These are phyloP conservation scores for Selaginella moellendorffii DNA, from an alignment of 75 land plant genomes.

Conservation along the genomic window DNA sequence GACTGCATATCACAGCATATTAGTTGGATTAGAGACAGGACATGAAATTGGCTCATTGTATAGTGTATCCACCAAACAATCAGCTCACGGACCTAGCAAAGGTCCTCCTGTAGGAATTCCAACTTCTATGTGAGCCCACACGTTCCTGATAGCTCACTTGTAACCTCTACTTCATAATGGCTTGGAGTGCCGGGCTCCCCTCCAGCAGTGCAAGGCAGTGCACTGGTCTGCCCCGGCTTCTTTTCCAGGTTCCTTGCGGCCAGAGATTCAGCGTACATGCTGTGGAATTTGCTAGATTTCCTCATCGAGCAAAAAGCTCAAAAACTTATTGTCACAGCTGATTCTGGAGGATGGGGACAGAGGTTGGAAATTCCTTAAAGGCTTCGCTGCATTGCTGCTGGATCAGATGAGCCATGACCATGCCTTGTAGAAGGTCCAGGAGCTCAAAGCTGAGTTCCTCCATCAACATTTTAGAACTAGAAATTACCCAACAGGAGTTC, in stretches of 20 bases:
- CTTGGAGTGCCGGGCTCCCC: neutral
- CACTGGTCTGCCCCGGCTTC: no score
- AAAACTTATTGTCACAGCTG: slow-evolving; percentile 45
- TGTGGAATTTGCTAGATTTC: slow-evolving; percentile 96
- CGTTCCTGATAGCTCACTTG: slow-evolving; percentile 43
- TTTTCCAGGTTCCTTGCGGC: slow-evolving; percentile 85
- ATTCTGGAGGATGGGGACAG: slow-evolving; percentile 21
- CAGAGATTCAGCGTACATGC: slow-evolving; percentile 99
- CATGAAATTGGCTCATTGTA: no score
- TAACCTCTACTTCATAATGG: neutral
- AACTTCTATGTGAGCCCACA: slow-evolving; percentile 96
- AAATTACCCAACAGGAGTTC: no score
- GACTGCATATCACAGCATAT: no score
- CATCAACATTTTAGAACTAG: no score
- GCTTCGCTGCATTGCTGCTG: slow-evolving; percentile 58
- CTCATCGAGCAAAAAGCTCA: slow-evolving; percentile 86
- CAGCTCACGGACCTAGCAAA: no score
- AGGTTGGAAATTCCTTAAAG: slow-evolving; percentile 54
- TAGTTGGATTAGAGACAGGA: no score
- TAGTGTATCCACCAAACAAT: no score
- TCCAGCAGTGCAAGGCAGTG: no score
- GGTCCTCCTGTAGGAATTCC: slow-evolving; percentile 51
- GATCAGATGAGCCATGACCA: slow-evolving; percentile 50
- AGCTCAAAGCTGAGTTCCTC: slow-evolving; percentile 36
- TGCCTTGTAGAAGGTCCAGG: slow-evolving; percentile 38